phyloP scores from a whole-genome alignment of 2,329 filamentous ascomycete genomes.

The Sclerotinia glacialis region DNA sequence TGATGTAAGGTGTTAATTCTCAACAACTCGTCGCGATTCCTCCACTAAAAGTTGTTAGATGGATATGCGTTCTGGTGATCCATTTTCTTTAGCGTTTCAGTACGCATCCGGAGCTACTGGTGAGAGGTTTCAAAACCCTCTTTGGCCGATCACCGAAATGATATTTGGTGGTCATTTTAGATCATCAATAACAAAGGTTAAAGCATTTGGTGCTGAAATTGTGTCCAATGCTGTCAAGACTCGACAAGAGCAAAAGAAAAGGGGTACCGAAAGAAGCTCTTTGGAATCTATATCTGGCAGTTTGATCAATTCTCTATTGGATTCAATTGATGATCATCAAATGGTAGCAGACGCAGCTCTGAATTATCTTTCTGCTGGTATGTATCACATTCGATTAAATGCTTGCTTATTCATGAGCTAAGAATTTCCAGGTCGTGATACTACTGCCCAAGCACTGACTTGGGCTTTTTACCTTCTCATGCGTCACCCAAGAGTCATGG shows the following conservation, averaged over 20 bases:
- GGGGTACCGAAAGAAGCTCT: slow-evolving; percentile 24
- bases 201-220: slow-evolving; percentile 55
- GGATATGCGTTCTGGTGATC: slow-evolving; percentile 62
- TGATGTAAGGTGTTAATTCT: slow-evolving; percentile 42
- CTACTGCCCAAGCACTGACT: slow-evolving; percentile 61
- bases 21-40: not conserved
- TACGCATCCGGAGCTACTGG: slow-evolving; percentile 59
- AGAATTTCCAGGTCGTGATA: slow-evolving; percentile 51
- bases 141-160: slow-evolving; percentile 59
- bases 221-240: slow-evolving; percentile 53
- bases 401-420: slow-evolving; percentile 12
- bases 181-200: slow-evolving; percentile 49
- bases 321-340: slow-evolving; percentile 53
- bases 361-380: slow-evolving; percentile 62
- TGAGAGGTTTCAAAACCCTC: slow-evolving; percentile 62
- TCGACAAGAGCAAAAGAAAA: slow-evolving; percentile 35
- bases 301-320: slow-evolving; percentile 59
- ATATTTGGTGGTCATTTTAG: slow-evolving; percentile 51
- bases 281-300: slow-evolving; percentile 49
- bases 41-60: slow-evolving; percentile 44
- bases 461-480: slow-evolving; percentile 63
- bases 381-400: not conserved
- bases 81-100: slow-evolving; percentile 60
- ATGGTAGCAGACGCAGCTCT: slow-evolving; percentile 62
- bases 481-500: slow-evolving; percentile 45